These are phyloP conservation scores for Sugiyamaella xylanicola DNA, from an alignment of 1,139 yeast species.

Conservation along the genomic window DNA sequence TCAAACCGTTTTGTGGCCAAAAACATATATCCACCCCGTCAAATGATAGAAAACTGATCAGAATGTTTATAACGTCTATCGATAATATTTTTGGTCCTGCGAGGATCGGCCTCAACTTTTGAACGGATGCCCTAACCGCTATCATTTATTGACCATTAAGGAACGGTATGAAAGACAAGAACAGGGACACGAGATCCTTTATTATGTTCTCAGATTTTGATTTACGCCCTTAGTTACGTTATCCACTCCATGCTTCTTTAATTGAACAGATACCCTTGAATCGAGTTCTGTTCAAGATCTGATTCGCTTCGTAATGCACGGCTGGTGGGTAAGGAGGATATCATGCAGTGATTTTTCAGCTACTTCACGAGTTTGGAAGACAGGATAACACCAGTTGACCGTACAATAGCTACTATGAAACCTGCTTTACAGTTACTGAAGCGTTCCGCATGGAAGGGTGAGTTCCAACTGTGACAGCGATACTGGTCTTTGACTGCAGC, in stretches of 20 bases:
- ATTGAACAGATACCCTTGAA: too few species aligned
- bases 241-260: too few species aligned
- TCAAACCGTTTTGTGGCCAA: slow-evolving; percentile 30
- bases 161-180: too few species aligned
- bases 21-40: slow-evolving; percentile 24
- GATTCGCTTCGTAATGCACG: too few species aligned
- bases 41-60: background rate
- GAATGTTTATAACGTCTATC: background rate
- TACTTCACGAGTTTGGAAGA: slow-evolving; percentile 8
- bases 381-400: background rate
- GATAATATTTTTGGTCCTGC: slow-evolving; percentile 1
- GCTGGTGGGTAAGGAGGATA: too few species aligned
- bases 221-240: too few species aligned
- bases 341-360: slow-evolving; percentile 4
- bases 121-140: background rate
- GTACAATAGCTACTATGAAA: slow-evolving; percentile 50
- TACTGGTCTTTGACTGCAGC: background rate
- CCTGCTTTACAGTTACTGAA: slow-evolving; percentile 56
- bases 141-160: too few species aligned
- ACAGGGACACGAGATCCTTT: too few species aligned
- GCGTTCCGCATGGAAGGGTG: slow-evolving; percentile 80
- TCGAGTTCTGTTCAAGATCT: too few species aligned
- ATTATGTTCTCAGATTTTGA: too few species aligned
- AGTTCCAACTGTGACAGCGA: slow-evolving; percentile 25
- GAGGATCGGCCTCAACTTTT: background rate